Percentiles rank a stretch among this genome's conserved stretches.
phyloP scores from a whole-genome alignment of 345 rosid genomes.

The Brassica carinata region DNA sequence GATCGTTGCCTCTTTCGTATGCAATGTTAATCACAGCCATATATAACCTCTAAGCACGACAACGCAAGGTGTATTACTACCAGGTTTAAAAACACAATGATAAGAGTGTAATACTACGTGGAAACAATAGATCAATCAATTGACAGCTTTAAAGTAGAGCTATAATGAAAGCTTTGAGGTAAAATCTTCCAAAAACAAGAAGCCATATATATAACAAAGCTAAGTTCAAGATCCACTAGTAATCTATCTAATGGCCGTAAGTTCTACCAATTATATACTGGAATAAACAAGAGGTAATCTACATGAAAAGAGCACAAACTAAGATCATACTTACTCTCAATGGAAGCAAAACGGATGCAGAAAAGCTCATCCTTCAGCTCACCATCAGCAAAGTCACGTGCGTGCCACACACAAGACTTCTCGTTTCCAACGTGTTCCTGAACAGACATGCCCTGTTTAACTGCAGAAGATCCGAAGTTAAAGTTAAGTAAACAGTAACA shows the following conservation, averaged over 20 bases:
- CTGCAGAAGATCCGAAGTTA: conserved; percentile 37
- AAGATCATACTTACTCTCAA: conserved; percentile 35
- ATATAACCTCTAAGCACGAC: not conserved
- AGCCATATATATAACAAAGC: not conserved
- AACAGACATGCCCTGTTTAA: conserved; percentile 53
- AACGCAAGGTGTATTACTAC: not conserved
- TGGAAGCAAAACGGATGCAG: conserved; percentile 44
- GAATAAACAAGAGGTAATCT: not conserved
- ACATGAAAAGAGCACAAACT: not conserved
- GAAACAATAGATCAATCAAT: not conserved
- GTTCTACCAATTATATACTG: not conserved
- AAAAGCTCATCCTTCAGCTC: conserved; percentile 53
- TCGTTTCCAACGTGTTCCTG: conserved; percentile 79
- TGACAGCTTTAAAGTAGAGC: not conserved
- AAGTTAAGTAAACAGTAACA: not conserved
- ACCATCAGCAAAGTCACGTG: conserved; percentile 69
- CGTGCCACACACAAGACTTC: conserved; percentile 81
- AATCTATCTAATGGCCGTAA: not conserved
- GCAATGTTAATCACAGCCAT: not conserved
- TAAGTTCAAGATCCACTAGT: not conserved
- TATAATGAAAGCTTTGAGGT: not conserved
- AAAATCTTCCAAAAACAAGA: not conserved
- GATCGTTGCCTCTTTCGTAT: not conserved
- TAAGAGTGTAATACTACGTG: not conserved
- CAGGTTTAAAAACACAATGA: not conserved